Base-by-base conservation (phyloP, 2,329 filamentous ascomycete species). In the Lecanoromycetidae sp. region DNA sequence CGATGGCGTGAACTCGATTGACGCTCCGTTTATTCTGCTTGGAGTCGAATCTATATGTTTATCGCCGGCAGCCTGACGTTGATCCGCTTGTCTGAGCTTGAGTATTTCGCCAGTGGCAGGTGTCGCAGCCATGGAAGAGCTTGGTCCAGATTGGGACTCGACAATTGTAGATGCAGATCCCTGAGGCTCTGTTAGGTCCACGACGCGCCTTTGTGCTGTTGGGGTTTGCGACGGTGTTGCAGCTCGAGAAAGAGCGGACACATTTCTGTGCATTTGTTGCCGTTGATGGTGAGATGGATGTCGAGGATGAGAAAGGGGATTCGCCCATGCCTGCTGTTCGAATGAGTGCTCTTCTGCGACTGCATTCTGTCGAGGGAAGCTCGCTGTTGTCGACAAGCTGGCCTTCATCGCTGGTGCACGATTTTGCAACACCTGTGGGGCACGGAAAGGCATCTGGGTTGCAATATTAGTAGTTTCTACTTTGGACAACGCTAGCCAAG, bases 251-350 rank as follows among this genome's bases (percentile, higher is more conserved):
- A 61, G 55, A 46, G 64, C 65, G 20, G 61, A 61, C 7, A 60
- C 51, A 44, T 64, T 57, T 40, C 56, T 59, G 42, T 50, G 57
- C 45, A 60, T 57, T 12, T 39, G 49, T 22, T 60, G 64, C 34
- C 66, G 62, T 44, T 68, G 61, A 52, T 76, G 74, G 59, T 86
- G 80, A 8, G 79, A 75, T 5, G 82, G 80, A 60, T 87, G 82
- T 55, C 90, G 85, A 15, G 87, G 86, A n/a, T n/a, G n/a, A n/a
- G n/a, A n/a, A n/a, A n/a, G n/a, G n/a, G n/a, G n/a, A 60, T 94
- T 94, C 29, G 87, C 87, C 88, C 88, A 95, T 1, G 87, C 83
- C 4, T 85, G 94, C 56, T 90, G 82, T 58, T 93, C 85, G 46
- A 94, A 74, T 56, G 91, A 94, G 54, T 90, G 83, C 62, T 93